phyloP scores from a whole-genome alignment of 257 asterid genomes.

The Misopates orontium region DNA sequence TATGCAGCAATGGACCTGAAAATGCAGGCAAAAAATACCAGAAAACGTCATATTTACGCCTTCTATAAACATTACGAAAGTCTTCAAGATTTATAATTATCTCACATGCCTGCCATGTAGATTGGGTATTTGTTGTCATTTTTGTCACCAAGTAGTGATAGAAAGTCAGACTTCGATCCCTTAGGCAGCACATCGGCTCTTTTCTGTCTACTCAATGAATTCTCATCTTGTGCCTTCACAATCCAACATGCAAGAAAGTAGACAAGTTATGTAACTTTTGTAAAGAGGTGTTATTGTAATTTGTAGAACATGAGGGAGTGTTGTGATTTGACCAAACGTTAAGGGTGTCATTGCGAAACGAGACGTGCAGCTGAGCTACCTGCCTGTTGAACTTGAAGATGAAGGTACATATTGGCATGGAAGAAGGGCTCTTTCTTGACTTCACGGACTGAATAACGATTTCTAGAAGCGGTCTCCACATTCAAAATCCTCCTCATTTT shows the following conservation, averaged over 20 bases:
- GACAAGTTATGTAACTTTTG: too few relatives aligned
- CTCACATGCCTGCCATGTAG: slow-evolving; percentile 65
- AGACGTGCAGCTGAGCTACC: slow-evolving; percentile 12
- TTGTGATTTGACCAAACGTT: too few relatives aligned
- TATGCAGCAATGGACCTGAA: slow-evolving; percentile 48
- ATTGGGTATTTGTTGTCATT: slow-evolving; percentile 58
- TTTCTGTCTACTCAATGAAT: slow-evolving; percentile 65
- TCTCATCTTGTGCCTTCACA: slow-evolving; percentile 65
- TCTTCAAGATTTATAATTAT: neutral
- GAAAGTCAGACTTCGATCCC: slow-evolving; percentile 55
- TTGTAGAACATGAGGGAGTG: neutral
- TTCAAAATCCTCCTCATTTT: slow-evolving; percentile 67
- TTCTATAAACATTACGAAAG: neutral
- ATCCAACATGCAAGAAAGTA: slow-evolving; percentile 17
- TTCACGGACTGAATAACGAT: slow-evolving; percentile 59
- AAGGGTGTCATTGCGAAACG: too few relatives aligned
- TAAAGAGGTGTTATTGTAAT: too few relatives aligned
- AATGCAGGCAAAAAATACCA: neutral
- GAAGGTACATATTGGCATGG: slow-evolving; percentile 90
- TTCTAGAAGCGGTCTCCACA: slow-evolving; percentile 84
- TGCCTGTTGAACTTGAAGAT: slow-evolving; percentile 82
- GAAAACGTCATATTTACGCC: neutral
- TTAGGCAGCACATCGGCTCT: slow-evolving; percentile 66
- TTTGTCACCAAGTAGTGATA: slow-evolving; percentile 66
- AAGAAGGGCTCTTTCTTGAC: slow-evolving; percentile 68